Conservation (phyloP, 768 basidiomycete species). For the Trametes cinnabarina region DNA sequence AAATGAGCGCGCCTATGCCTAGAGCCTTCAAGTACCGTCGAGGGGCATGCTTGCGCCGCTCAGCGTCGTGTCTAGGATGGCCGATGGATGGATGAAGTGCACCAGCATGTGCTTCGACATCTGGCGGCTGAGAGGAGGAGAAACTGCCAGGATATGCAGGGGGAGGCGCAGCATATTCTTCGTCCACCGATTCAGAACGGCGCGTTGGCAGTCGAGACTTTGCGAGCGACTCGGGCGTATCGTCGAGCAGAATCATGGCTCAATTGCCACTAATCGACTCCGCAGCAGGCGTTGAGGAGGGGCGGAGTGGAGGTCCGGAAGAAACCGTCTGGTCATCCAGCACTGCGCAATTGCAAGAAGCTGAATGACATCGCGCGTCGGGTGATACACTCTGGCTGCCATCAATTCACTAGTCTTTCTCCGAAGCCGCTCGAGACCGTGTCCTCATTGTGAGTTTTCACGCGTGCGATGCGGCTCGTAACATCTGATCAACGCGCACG, state of each 20-base stretch:
- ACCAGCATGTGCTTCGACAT: constrained; percentile 1
- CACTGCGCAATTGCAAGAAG: no score
- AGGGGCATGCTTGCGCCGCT: constrained; percentile 6
- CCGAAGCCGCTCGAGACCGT: no score
- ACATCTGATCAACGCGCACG: neutral
- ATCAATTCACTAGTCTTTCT: no score
- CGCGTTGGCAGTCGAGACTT: constrained; percentile 17
- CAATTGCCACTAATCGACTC: neutral
- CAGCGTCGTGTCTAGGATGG: constrained; percentile 1
- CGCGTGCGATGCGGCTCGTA: no score
- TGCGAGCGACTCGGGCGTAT: constrained; percentile 22
- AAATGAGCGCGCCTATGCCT: constrained; percentile 20
- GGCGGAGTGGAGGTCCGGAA: neutral
- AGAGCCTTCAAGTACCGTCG: constrained; percentile 24
- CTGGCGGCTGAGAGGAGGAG: constrained; percentile 3
- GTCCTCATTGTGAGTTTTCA: no score
- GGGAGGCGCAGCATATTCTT: constrained; percentile 13
- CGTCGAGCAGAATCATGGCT: constrained; percentile 28
- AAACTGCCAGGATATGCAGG: constrained; percentile 25
- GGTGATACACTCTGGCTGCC: no score
- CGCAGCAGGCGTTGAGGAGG: no score
- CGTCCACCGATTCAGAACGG: neutral
- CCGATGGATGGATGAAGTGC: neutral
- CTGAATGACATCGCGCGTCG: no score
- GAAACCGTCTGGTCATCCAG: no score